Evolutionary conservation across 164 flowering plant species (phyloP), one percentile per base, ranked within the genome.

Genomic region (Taxillus chinensis): DNA sequence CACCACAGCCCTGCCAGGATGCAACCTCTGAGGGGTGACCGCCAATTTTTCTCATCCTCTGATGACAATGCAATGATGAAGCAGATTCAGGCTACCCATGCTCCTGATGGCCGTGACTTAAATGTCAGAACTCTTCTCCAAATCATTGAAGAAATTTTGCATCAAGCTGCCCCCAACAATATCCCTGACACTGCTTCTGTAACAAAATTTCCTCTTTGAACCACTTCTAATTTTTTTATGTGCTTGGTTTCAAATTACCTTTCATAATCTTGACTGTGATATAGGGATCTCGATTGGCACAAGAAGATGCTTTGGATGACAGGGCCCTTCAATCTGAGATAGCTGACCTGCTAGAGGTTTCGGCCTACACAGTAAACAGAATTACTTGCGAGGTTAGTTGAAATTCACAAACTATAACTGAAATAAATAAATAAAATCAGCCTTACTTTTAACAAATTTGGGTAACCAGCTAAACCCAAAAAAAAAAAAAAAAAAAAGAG

Each of bases 11-110:
- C 69, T 16, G 17, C 50, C 1, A 64, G 61, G 65, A n/a, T 13
- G 39, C 67, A 38, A 11, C 55, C 8, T 12, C 5, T 8, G 41
- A 77, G 70, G 43, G 49, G 66, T 40, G 83, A 72, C 11, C 77
- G 74, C 13, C 71, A 51, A 14, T 38, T 77, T 66, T 80, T 80
- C 62, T 67, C 86, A 2, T 52, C 86, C 2, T 79, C 89, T 0
- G 87, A 86, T 56, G 95, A 88, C 66, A 71, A 57, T 66, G 78
- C 74, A 5, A 76, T 88, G 84, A 71, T 74, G 80, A 86, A 75
- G 70, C 82, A 81, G 63, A 78, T 91, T 55, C 69, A 59, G 63
- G 80, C 66, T 16, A 82, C 84, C 39, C 93, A 88, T 67, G 75
- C 79, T n/a, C 87, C 93, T 0, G 93, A 83, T 60, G 84, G 84